These are phyloP conservation scores for Populus davidiana DNA, from an alignment of 345 rosid species.

Conservation along the genomic window DNA sequence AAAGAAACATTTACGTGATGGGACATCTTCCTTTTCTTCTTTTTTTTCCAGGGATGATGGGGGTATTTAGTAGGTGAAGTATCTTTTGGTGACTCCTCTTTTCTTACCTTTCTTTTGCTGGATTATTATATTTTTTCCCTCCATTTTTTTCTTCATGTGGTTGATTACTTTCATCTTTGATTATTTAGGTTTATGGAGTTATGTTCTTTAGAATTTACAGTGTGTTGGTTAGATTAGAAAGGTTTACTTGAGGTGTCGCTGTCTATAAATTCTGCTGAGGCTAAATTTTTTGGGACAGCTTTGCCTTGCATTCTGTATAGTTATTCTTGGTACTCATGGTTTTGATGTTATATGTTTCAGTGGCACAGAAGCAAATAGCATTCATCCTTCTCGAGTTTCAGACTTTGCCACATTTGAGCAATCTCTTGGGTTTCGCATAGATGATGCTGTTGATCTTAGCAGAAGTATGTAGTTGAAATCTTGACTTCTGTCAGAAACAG, in stretches of 20 bases:
- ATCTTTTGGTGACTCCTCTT: background rate
- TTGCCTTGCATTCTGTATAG: conserved; percentile 3
- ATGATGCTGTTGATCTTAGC: conserved; percentile 51
- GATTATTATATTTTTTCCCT: background rate
- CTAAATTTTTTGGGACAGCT: background rate
- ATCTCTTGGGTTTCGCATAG: conserved; percentile 48
- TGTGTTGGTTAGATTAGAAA: background rate
- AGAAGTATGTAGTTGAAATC: conserved; percentile 38
- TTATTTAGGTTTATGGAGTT: background rate
- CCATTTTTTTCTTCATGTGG: background rate
- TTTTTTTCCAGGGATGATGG: background rate
- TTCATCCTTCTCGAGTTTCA: conserved; percentile 41
- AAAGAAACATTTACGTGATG: background rate
- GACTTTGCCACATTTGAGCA: conserved; percentile 48
- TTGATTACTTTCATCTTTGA: background rate
- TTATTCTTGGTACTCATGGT: conserved; percentile 12
- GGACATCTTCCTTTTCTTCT: background rate
- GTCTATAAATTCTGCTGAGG: background rate
- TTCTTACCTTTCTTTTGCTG: background rate
- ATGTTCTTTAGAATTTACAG: background rate
- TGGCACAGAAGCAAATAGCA: conserved; percentile 38
- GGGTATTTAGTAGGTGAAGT: background rate
- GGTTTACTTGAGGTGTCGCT: background rate
- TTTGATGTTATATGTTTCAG: conserved; percentile 35
- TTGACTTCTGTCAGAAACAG: background rate